phyloP scores from a whole-genome alignment of 1,284 basidiomycete genomes.

The Athelia psychrophila region DNA sequence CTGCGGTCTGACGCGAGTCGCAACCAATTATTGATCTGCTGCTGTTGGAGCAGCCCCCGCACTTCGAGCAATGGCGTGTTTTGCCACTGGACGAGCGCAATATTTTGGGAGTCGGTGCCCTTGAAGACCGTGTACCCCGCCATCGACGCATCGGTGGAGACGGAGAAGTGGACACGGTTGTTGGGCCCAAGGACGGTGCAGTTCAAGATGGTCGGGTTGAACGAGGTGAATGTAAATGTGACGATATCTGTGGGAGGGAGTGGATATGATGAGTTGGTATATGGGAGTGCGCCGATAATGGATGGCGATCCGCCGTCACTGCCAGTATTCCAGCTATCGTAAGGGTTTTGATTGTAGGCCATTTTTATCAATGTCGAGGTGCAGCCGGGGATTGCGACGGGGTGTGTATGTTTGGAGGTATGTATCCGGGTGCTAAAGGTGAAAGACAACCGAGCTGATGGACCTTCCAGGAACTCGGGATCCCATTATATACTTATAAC shows the following conservation, averaged over 20 bases:
- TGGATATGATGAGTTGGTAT: constrained; percentile 29
- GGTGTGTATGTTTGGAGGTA: constrained; percentile 24
- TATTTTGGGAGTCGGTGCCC: constrained; percentile 41
- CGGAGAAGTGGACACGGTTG: constrained; percentile 34
- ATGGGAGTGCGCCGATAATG: constrained; percentile 60
- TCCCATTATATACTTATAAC: too few species aligned
- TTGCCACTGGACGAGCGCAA: constrained; percentile 62
- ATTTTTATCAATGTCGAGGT: too few species aligned
- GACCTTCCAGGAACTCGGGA: too few species aligned
- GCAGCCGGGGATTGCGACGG: too few species aligned
- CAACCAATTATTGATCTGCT: constrained; percentile 53
- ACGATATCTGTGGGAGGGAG: constrained; percentile 33
- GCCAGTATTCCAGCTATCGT: background rate
- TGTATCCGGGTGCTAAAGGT: background rate
- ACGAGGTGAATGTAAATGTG: constrained; percentile 51
- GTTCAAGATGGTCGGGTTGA: constrained; percentile 50
- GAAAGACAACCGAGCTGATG: too few species aligned
- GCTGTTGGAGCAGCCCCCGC: constrained; percentile 43
- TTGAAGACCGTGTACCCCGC: constrained; percentile 55
- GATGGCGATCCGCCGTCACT: constrained; percentile 35
- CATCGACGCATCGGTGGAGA: constrained; percentile 45
- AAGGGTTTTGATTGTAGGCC: background rate
- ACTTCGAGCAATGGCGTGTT: constrained; percentile 53
- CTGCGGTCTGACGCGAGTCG: constrained; percentile 46
- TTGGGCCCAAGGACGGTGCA: constrained; percentile 50